These are phyloP conservation scores for Fusarium ambrosium DNA, from an alignment of 2,329 filamentous ascomycete genomes.

Conservation along the genomic window DNA sequence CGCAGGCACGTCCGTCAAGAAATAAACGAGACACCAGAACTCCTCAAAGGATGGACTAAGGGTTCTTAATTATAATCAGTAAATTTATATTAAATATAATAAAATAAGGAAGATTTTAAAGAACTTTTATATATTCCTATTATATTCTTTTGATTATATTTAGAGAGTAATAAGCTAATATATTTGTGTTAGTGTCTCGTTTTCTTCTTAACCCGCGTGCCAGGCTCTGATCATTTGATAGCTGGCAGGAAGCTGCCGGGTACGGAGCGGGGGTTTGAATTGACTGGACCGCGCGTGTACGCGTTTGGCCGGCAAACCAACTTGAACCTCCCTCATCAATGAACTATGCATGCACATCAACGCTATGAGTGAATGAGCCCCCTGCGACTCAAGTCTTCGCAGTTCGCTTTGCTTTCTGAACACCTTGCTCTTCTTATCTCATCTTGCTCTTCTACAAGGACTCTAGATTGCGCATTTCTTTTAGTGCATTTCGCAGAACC, in stretches of 20 bases:
- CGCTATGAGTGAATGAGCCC: constrained; percentile 22
- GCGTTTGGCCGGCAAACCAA: constrained; percentile 16
- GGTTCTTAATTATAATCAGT: too few relatives aligned
- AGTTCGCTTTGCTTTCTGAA: background rate
- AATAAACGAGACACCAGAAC: too few relatives aligned
- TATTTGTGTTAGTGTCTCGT: too few relatives aligned
- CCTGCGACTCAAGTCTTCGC: background rate
- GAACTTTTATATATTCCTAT: too few relatives aligned
- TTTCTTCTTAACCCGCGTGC: too few relatives aligned
- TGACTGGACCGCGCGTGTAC: constrained; percentile 36
- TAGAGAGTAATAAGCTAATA: too few relatives aligned
- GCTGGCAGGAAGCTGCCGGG: background rate
- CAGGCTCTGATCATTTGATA: background rate
- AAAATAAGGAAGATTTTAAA: too few relatives aligned
- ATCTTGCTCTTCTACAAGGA: background rate
- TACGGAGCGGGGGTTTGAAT: constrained; percentile 10
- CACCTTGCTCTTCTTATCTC: background rate
- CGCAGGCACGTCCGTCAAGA: background rate
- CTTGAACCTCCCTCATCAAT: background rate
- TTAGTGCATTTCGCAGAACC: background rate
- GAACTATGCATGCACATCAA: background rate
- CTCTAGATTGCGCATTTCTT: constrained; percentile 2
- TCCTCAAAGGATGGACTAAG: too few relatives aligned
- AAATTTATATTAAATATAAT: too few relatives aligned
- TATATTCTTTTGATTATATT: too few relatives aligned